Percentiles rank a stretch among this genome's conserved stretches.
Conservation (phyloP, 1,139 yeast species). For the Blastobotrys raffinosifermentans region DNA sequence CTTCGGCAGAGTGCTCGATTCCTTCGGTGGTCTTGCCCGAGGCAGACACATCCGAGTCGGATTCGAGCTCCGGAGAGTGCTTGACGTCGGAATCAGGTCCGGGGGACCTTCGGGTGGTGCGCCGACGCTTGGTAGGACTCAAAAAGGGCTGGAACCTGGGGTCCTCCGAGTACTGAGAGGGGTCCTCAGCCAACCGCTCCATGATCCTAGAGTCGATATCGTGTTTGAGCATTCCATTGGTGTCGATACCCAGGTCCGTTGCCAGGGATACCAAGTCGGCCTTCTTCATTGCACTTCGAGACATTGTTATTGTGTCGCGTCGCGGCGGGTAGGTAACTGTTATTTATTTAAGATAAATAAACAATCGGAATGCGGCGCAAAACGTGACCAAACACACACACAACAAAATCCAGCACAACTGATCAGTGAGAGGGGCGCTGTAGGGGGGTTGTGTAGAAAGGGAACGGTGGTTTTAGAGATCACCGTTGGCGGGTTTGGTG, state of each 20-base stretch:
- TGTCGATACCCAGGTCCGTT: constrained; percentile 28
- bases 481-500: no score
- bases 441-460: no score
- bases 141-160: constrained; percentile 19
- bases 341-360: constrained; percentile 9
- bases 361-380: no score
- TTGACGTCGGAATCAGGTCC: constrained; percentile 7
- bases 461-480: no score
- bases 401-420: no score
- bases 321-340: constrained; percentile 5
- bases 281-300: constrained; percentile 29
- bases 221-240: constrained; percentile 22
- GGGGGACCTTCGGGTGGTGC: constrained; percentile 2
- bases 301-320: constrained; percentile 10
- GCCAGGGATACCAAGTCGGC: constrained; percentile 35
- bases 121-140: constrained; percentile 7
- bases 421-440: no score
- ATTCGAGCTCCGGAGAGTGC: constrained; percentile 13
- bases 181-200: constrained; percentile 17
- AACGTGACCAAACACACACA: no score
- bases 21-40: constrained; percentile 12
- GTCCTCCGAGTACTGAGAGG: constrained; percentile 15
- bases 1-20: constrained; percentile 13
- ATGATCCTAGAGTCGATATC: constrained; percentile 27
- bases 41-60: constrained; percentile 12